Evolutionary conservation across 345 rosid genomes (phyloP).

Genomic region (Iberis pinnata): DNA sequence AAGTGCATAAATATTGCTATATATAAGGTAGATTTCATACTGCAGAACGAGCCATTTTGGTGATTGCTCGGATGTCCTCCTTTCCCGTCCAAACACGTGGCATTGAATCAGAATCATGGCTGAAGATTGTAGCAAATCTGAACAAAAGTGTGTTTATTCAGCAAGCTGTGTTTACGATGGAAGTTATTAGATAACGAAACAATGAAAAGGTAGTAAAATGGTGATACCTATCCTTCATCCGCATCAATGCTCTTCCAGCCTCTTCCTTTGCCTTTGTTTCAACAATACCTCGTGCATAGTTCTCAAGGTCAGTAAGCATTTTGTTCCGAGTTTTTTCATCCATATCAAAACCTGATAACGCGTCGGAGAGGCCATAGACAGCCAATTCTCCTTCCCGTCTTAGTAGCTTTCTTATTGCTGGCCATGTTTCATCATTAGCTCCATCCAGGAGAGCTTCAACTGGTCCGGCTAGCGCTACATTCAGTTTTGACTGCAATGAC

Average conservation of each 20-base stretch:
- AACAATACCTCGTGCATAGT: slow-evolving; percentile 64
- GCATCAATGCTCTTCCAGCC: slow-evolving; percentile 75
- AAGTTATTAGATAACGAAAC: slow-evolving; percentile 15
- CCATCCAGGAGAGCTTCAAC: slow-evolving; percentile 91
- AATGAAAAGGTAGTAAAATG: slow-evolving; percentile 19
- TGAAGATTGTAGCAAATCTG: slow-evolving; percentile 85
- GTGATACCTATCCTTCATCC: slow-evolving; percentile 86
- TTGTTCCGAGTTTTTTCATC: slow-evolving; percentile 53
- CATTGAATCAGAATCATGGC: slow-evolving; percentile 96
- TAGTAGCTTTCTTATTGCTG: slow-evolving; percentile 73
- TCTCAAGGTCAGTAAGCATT: slow-evolving; percentile 51
- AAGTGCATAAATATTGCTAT: slow-evolving; percentile 10
- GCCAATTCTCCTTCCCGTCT: slow-evolving; percentile 59
- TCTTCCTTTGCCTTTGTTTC: slow-evolving; percentile 89
- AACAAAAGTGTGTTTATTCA: slow-evolving; percentile 21
- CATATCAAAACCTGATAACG: slow-evolving; percentile 73
- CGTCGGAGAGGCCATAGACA: slow-evolving; percentile 54
- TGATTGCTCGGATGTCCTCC: slow-evolving; percentile 92
- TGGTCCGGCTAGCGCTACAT: slow-evolving; percentile 67
- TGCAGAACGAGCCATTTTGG: slow-evolving; percentile 78
- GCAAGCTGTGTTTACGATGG: slow-evolving; percentile 5
- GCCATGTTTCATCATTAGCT: slow-evolving; percentile 82
- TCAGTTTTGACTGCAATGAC: slow-evolving; percentile 59
- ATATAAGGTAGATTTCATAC: slow-evolving; percentile 39
- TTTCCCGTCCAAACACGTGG: slow-evolving; percentile 98